Evolutionary conservation across 2,329 filamentous ascomycete genomes (phyloP).

Genomic region (Dothideomycetes sp.): DNA sequence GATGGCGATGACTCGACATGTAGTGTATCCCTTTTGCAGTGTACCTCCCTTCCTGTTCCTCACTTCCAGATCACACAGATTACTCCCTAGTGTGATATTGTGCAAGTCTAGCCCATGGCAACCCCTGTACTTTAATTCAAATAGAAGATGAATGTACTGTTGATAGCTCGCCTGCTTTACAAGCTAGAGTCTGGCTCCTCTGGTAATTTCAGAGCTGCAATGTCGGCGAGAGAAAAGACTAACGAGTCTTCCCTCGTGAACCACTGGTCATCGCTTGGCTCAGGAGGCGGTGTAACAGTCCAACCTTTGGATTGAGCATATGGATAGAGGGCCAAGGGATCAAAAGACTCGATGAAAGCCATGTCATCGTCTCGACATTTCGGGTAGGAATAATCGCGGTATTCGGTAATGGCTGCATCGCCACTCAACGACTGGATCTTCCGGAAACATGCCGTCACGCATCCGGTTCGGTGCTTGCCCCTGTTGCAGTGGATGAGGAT

Average conservation of each 20-base stretch:
- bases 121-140: too few relatives aligned
- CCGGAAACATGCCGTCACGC: conserved; percentile 70
- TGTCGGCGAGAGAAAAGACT: neutral
- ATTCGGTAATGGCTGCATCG: conserved; percentile 57
- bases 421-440: conserved; percentile 60
- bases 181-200: neutral
- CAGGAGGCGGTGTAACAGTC: conserved; percentile 8
- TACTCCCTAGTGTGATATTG: too few relatives aligned
- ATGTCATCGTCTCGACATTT: conserved; percentile 39
- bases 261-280: conserved; percentile 5
- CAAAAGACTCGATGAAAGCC: conserved; percentile 25
- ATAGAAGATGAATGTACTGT: too few relatives aligned
- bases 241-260: neutral
- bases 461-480: conserved; percentile 84
- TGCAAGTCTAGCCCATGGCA: too few relatives aligned
- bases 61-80: too few relatives aligned
- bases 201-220: conserved; percentile 1
- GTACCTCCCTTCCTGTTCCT: too few relatives aligned
- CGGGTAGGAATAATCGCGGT: conserved; percentile 47
- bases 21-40: too few relatives aligned
- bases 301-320: conserved; percentile 8
- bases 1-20: too few relatives aligned
- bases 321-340: conserved; percentile 3
- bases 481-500: conserved; percentile 89
- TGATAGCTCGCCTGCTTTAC: too few relatives aligned